Evolutionary conservation across 1,284 basidiomycete species (phyloP), one percentile per base, ranked within the genome.

Genomic region (Thecaphora frezii): DNA sequence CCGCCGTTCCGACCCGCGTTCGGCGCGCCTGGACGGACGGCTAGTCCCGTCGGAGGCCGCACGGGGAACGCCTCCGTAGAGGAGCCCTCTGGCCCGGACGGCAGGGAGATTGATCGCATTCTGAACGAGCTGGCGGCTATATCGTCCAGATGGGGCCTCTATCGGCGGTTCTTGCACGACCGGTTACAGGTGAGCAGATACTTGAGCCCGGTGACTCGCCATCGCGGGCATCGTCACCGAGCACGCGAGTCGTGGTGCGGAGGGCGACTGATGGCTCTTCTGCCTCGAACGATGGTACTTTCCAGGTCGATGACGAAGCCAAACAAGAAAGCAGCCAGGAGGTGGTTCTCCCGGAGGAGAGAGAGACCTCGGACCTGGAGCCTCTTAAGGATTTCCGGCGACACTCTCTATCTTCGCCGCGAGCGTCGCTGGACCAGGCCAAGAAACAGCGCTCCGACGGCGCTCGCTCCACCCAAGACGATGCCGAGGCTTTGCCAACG

Each of bases 241-340:
- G n/a, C n/a, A n/a, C n/a, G n/a, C n/a, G n/a, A n/a, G n/a, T n/a
- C n/a, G n/a, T n/a, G n/a, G n/a, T n/a, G n/a, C n/a, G n/a, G n/a
- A n/a, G 93, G 87, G 87, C 52, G 81, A 97, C 51, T 96, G 97
- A 81, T 85, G 88, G 48, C 87, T 90, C 48, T 99, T 97, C 76
- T 81, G 98, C 38, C 82, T 86, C 42, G 87, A 89, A 52, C 84
- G 88, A 39, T 79, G 92, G 4, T 83, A 82, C 74, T 90, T 80
- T 64, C 71, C 76, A 45, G 14, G 39, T 24, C 3, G 45, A 50
- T 8, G 24, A 46, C 2, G 36, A 45, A 16, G 40, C 38, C 7
- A 48, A 37, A 7, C 36, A 39, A 18, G 36, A 40, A 7, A 13
- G 13, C 28, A 4, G 16, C 33, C 33, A 16, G 33, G 12, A 36